Evolutionary conservation across 345 rosid species (phyloP), one percentile per base, ranked within the genome.

Genomic region (Brassica cretica): DNA sequence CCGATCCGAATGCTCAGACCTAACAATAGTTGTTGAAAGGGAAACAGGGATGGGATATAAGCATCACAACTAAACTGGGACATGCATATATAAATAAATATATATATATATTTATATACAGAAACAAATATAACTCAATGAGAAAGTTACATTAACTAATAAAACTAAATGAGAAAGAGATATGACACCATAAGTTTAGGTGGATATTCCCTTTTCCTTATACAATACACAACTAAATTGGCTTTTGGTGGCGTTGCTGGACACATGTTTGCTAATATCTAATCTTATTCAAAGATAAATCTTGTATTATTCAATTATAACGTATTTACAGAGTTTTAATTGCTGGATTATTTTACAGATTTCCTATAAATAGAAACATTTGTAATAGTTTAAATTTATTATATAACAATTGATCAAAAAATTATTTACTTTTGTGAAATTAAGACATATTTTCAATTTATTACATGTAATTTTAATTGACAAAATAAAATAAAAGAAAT

Each of bases 131-230:
- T 8, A 51, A n/a, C 3, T 37, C 53, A 35, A 60, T 60, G 39
- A 62, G 39, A 63, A 29, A 29, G 32, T 19, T 29, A 59, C 11
- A 24, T 24, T 1, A 14, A 12, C 29, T 19, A 27, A 27, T 2
- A 12, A 27, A 63, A 16, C 2, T 16, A 56, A 15, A 9, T 11
- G 76, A 39, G 55, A 72, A 39, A 65, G 61, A 56, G 61, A 78
- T 18, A 72, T 65, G 39, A 15, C 61, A 78, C 72, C 73, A 24
- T 25, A 32, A 25, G 44, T 65, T 41, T 29, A 8, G 65, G 66
- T 77, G 60, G 66, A 60, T 37, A 37, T 69, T 51, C 18, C n/a
- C 37, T 10, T 64, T 64, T 32, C 37, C 25, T 63, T 32, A 15
- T 64, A 46, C 10, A 62, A 29, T 6, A 6, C 18, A 5, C 1